These are phyloP conservation scores for Aspergillus sp. DNA, from an alignment of 2,329 filamentous ascomycete genomes.

Conservation along the genomic window DNA sequence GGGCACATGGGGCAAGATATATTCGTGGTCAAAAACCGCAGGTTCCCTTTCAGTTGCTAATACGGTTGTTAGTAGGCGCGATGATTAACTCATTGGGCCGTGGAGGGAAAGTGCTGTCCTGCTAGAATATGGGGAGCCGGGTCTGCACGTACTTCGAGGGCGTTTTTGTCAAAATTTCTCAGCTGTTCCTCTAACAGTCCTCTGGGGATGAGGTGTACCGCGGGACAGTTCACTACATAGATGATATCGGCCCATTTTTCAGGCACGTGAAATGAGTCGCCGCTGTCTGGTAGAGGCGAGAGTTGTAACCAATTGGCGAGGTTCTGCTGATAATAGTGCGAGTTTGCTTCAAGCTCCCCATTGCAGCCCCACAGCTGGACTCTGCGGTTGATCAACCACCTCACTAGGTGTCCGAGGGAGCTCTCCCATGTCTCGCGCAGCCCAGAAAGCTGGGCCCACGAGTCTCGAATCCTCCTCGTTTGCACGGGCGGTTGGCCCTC, in stretches of 20 bases:
- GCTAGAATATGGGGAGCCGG: not conserved
- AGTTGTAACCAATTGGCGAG: constrained; percentile 32
- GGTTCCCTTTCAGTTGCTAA: constrained; percentile 20
- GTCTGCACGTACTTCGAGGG: constrained; percentile 27
- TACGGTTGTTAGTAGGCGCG: not conserved
- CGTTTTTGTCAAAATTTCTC: constrained; percentile 28
- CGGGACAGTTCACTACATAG: constrained; percentile 37
- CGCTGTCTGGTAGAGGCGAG: constrained; percentile 12
- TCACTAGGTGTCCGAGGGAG: constrained; percentile 18
- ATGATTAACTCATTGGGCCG: not conserved
- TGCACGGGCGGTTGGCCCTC: constrained; percentile 18
- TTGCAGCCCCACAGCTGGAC: constrained; percentile 29
- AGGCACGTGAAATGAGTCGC: not conserved
- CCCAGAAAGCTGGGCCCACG: constrained; percentile 15
- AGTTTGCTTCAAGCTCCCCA: constrained; percentile 23
- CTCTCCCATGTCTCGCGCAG: constrained; percentile 18
- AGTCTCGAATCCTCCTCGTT: constrained; percentile 20
- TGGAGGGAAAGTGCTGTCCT: not conserved
- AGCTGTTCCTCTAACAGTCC: constrained; percentile 32
- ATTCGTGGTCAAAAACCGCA: constrained; percentile 21
- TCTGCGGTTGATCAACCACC: constrained; percentile 27
- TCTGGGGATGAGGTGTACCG: constrained; percentile 32
- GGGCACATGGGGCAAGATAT: constrained; percentile 33
- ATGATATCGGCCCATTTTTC: constrained; percentile 10
- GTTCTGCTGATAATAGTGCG: constrained; percentile 25